A percentile compares a stretch with the other conserved stretches of the same genome.
Evolutionary conservation across 768 basidiomycete species (phyloP).

Genomic region (Hortiboletus campestris): DNA sequence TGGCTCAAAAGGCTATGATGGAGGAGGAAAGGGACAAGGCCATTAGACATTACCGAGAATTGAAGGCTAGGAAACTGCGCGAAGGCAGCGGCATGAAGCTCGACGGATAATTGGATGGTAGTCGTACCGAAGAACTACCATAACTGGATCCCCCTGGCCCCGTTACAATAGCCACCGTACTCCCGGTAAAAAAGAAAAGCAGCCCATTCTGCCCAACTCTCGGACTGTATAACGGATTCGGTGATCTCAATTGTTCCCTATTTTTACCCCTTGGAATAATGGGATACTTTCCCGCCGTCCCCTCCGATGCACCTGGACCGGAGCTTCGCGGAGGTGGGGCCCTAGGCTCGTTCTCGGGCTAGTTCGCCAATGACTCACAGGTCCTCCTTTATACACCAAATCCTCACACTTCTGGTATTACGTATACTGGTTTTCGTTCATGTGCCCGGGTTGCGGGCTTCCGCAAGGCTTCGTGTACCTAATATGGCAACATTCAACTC

Average conservation of each 20-base stretch:
- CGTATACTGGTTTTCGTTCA: conserved; percentile 10
- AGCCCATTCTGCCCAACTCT: not conserved
- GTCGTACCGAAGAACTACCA: conserved; percentile 6
- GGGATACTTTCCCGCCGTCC: not conserved
- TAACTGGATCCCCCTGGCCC: conserved; percentile 4
- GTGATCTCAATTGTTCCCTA: conserved; percentile 1
- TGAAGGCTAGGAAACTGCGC: conserved; percentile 52
- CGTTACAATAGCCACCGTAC: not conserved
- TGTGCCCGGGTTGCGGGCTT: conserved; percentile 19
- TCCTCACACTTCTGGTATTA: conserved; percentile 4
- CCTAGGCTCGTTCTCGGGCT: not conserved
- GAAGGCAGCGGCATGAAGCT: conserved; percentile 11
- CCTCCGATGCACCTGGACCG: conserved; percentile 1
- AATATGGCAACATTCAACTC: conserved; percentile 6
- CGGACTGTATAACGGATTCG: not conserved
- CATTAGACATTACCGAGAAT: conserved; percentile 63
- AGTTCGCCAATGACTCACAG: conserved; percentile 1
- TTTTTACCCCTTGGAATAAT: conserved; percentile 2
- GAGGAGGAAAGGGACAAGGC: conserved; percentile 70
- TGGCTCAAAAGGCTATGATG: conserved; percentile 77
- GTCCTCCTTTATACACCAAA: conserved; percentile 1
- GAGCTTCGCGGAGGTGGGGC: not conserved
- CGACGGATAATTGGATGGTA: conserved; percentile 4
- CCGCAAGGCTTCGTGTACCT: conserved; percentile 11
- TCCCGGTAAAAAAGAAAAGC: conserved; percentile 1